phyloP scores from a whole-genome alignment of 805 yeast species.

The Yarrowia sp. region DNA sequence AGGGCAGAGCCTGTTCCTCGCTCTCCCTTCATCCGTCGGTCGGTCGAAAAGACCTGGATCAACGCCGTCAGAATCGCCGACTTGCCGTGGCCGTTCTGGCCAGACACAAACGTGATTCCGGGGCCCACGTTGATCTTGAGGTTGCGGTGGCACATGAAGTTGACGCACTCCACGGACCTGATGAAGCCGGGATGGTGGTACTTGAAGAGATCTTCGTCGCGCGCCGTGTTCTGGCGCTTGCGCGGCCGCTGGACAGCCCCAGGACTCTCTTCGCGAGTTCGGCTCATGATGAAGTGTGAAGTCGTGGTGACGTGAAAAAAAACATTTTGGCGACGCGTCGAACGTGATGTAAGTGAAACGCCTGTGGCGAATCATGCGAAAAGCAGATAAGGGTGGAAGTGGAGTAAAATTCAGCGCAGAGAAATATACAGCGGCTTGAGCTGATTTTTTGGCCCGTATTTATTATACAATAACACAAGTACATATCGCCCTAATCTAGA shows the following conservation, averaged over 20 bases:
- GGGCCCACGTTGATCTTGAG: slow-evolving; percentile 76
- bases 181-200: slow-evolving; percentile 22
- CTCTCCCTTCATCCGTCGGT: slow-evolving; percentile 81
- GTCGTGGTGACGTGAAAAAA: not conserved
- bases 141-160: slow-evolving; percentile 38
- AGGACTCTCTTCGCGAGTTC: not conserved
- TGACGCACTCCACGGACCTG: slow-evolving; percentile 16
- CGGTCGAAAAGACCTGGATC: slow-evolving; percentile 75
- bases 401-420: too few relatives aligned
- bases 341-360: not conserved
- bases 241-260: not conserved
- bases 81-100: slow-evolving; percentile 90
- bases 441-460: too few relatives aligned
- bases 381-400: too few relatives aligned
- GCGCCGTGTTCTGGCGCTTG: not conserved
- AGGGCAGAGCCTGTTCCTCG: slow-evolving; percentile 54
- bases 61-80: slow-evolving; percentile 85
- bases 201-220: not conserved
- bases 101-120: slow-evolving; percentile 79
- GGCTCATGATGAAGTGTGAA: not conserved
- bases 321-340: not conserved
- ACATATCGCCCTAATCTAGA: too few relatives aligned
- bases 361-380: too few relatives aligned
- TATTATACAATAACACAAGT: too few relatives aligned
- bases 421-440: too few relatives aligned